Conservation (phyloP, 495 filamentous ascomycete genomes). For the Diplogelasinospora grovesii region DNA sequence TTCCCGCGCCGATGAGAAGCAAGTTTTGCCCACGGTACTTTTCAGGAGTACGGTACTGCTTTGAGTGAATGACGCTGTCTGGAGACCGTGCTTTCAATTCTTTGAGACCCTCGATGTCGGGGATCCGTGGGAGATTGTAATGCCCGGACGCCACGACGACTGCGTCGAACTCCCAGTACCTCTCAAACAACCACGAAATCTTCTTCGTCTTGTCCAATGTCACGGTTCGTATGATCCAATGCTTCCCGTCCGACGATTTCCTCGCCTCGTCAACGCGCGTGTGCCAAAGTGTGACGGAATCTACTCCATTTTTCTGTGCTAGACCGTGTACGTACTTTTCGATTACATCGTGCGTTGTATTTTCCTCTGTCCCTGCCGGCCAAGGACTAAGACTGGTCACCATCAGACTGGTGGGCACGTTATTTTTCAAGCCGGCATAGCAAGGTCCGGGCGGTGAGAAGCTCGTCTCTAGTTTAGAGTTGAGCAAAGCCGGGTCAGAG, state of each 20-base stretch:
- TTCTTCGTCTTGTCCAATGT: constrained; percentile 25
- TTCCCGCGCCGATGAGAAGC: constrained; percentile 54
- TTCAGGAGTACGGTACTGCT: constrained; percentile 50
- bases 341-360: constrained; percentile 48
- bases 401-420: constrained; percentile 57
- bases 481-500: too few species aligned
- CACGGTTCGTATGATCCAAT: constrained; percentile 46
- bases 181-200: constrained; percentile 6
- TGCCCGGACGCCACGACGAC: constrained; percentile 54
- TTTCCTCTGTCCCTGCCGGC: constrained; percentile 51
- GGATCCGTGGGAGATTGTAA: constrained; percentile 51
- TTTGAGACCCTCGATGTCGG: constrained; percentile 47
- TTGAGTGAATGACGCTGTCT: constrained; percentile 49
- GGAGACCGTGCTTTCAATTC: constrained; percentile 49
- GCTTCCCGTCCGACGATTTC: constrained; percentile 32
- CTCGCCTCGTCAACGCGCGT: constrained; percentile 50
- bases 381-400: constrained; percentile 51
- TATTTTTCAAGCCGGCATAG: constrained; percentile 58
- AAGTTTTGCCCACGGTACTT: constrained; percentile 44
- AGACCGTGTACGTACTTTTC: constrained; percentile 55
- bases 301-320: constrained; percentile 40
- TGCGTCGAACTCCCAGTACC: constrained; percentile 43
- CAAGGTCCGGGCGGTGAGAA: constrained; percentile 37
- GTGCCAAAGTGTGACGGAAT: constrained; percentile 45
- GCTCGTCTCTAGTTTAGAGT: constrained; percentile 13